Evolutionary conservation across 2,329 filamentous ascomycete species (phyloP).

Genomic region (Apiospora saccharicola): DNA sequence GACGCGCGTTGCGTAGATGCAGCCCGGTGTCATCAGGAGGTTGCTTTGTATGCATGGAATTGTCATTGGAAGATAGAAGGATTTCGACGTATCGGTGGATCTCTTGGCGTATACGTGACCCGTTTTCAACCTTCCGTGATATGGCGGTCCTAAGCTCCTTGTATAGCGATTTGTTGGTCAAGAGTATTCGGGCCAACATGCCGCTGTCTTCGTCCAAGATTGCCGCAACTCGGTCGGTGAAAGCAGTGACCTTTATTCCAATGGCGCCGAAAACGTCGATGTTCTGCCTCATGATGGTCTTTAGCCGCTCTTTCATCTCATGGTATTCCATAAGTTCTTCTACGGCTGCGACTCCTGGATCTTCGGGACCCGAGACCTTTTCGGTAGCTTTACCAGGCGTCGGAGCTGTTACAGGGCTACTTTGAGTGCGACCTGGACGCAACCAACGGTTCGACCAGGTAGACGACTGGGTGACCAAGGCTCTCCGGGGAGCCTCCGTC

Average conservation of each 20-base stretch:
- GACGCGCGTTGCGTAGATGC: not conserved
- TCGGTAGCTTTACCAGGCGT: not conserved
- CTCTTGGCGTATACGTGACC: not conserved
- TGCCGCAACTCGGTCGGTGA: not conserved
- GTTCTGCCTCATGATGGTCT: not conserved
- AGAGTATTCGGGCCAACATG: not conserved
- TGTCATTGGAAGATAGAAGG: not conserved
- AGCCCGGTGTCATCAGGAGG: not conserved
- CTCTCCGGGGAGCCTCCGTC: too few relatives aligned
- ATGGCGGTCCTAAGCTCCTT: not conserved
- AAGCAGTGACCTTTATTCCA: not conserved
- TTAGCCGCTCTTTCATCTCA: not conserved
- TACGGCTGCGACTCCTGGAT: not conserved
- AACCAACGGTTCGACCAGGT: too few relatives aligned
- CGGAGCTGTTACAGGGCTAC: not conserved
- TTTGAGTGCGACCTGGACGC: not conserved
- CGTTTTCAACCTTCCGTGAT: not conserved
- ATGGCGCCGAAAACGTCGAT: not conserved
- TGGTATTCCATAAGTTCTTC: not conserved
- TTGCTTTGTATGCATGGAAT: not conserved
- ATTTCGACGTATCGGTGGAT: not conserved
- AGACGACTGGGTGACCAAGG: too few relatives aligned
- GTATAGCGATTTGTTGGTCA: not conserved
- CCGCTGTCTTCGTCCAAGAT: not conserved
- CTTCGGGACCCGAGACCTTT: not conserved